Percentiles rank a stretch among this genome's conserved stretches.
These are phyloP conservation scores for Rhodotorula glutinis DNA, from an alignment of 1,284 basidiomycete genomes.

Conservation along the genomic window DNA sequence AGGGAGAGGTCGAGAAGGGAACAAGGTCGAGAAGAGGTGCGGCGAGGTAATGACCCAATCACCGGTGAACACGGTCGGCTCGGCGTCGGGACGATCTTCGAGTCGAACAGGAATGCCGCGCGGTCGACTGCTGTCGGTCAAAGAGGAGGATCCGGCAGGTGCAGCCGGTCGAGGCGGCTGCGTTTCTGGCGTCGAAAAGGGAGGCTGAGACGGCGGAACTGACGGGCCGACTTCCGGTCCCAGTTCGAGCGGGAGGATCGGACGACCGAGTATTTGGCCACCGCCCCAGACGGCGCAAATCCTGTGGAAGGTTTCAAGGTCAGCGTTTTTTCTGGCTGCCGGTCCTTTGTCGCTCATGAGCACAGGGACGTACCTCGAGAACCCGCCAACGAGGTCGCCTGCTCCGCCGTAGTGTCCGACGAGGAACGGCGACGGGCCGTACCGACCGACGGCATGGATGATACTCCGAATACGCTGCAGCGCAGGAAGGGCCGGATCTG, in stretches of 20 bases:
- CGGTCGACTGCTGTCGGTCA: neutral
- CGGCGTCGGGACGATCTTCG: constrained; percentile 15
- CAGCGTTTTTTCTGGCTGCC: neutral
- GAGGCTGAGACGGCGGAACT: constrained; percentile 25
- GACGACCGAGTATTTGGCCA: constrained; percentile 76
- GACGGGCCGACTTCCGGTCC: constrained; percentile 8
- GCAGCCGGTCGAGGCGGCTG: constrained; percentile 14
- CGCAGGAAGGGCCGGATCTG: constrained; percentile 51
- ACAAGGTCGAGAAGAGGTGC: constrained; percentile 55
- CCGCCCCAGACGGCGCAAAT: constrained; percentile 78
- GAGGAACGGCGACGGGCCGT: constrained; percentile 85
- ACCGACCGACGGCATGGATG: constrained; percentile 75
- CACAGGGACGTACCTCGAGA: constrained; percentile 58
- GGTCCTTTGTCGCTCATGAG: neutral
- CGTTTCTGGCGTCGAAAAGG: constrained; percentile 20
- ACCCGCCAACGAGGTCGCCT: constrained; percentile 89
- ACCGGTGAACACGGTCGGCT: constrained; percentile 51
- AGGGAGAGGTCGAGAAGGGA: neutral
- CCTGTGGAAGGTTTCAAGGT: constrained; percentile 52
- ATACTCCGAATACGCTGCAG: constrained; percentile 67
- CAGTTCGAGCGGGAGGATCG: constrained; percentile 53
- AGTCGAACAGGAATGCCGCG: constrained; percentile 36
- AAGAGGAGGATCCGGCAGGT: too few species aligned
- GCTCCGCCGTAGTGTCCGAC: constrained; percentile 90
- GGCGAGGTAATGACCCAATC: constrained; percentile 51